phyloP scores from a whole-genome alignment of 2,329 filamentous ascomycete species.

The Amphichorda felina region DNA sequence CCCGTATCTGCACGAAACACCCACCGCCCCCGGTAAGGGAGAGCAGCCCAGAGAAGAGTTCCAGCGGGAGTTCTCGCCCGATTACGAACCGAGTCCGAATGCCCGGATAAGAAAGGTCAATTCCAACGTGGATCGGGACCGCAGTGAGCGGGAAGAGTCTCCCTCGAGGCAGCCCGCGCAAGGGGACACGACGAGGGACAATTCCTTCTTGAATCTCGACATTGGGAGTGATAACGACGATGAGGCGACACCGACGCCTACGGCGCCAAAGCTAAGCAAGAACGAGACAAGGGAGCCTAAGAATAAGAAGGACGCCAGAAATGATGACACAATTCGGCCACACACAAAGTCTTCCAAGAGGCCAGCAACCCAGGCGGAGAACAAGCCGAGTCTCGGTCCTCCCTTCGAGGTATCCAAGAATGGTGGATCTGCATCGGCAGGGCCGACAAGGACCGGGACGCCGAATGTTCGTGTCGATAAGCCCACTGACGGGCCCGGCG shows the following conservation, averaged over 20 bases:
- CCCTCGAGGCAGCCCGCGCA: constrained; percentile 15
- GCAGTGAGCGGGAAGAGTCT: constrained; percentile 13
- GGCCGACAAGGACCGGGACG: constrained; percentile 26
- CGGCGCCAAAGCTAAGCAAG: not conserved
- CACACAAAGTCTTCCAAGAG: constrained; percentile 8
- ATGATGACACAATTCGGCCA: constrained; percentile 16
- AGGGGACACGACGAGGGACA: constrained; percentile 15
- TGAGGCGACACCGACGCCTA: constrained; percentile 7
- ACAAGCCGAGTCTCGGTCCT: constrained; percentile 24
- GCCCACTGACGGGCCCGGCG: constrained; percentile 17
- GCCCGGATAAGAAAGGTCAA: constrained; percentile 59
- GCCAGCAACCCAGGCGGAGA: not conserved
- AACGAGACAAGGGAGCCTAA: not conserved
- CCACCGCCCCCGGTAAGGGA: constrained; percentile 13
- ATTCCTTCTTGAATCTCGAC: constrained; percentile 40
- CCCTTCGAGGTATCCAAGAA: constrained; percentile 27
- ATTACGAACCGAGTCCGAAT: constrained; percentile 61
- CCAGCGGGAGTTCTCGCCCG: constrained; percentile 57
- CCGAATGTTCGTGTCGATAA: constrained; percentile 33
- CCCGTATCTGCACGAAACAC: constrained; percentile 51
- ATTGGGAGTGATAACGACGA: constrained; percentile 34
- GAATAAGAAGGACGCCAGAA: constrained; percentile 4
- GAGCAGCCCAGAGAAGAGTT: constrained; percentile 16
- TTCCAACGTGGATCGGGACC: constrained; percentile 24
- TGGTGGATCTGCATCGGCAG: constrained; percentile 23